Percentiles rank a stretch among this genome's conserved stretches.
phyloP scores from a whole-genome alignment of 1,139 yeast genomes.

The Meyerozyma smithsonii region DNA sequence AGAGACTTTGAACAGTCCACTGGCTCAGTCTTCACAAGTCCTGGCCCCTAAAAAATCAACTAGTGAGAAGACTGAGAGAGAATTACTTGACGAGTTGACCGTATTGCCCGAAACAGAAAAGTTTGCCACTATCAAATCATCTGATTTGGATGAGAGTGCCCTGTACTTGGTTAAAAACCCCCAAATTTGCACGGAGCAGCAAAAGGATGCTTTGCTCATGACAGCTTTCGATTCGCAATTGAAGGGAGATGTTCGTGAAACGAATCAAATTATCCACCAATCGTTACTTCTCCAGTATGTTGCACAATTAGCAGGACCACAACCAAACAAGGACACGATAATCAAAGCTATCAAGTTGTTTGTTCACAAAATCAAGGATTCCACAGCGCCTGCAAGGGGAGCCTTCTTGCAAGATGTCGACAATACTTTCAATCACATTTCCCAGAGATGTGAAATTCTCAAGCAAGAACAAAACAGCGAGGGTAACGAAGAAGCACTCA shows the following conservation, averaged over 20 bases:
- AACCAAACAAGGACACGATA: conserved; percentile 26
- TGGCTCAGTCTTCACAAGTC: background rate
- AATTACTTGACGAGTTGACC: conserved; percentile 30
- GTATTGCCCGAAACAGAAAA: conserved; percentile 55
- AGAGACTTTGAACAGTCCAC: conserved; percentile 27
- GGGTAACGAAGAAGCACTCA: conserved; percentile 66
- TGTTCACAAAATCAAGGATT: conserved; percentile 56
- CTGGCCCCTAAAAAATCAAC: background rate
- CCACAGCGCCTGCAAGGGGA: conserved; percentile 52
- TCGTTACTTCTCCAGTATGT: conserved; percentile 78
- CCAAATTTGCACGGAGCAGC: conserved; percentile 70
- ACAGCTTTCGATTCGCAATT: conserved; percentile 84
- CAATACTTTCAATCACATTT: conserved; percentile 68
- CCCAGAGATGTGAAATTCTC: conserved; percentile 66
- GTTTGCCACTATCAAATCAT: conserved; percentile 55
- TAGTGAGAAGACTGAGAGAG: conserved; percentile 16
- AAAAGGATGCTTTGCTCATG: conserved; percentile 91
- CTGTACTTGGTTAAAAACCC: conserved; percentile 56
- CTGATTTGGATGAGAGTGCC: conserved; percentile 46
- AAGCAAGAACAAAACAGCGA: conserved; percentile 33
- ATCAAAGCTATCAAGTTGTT: conserved; percentile 63
- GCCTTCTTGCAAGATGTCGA: conserved; percentile 74
- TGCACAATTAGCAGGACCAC: conserved; percentile 52
- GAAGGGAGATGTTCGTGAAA: conserved; percentile 46
- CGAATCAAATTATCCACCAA: conserved; percentile 69